Evolutionary conservation across 1,139 yeast genomes (phyloP), one percentile per base, ranked within the genome.

Genomic region (Suhomyces bokatorum): DNA sequence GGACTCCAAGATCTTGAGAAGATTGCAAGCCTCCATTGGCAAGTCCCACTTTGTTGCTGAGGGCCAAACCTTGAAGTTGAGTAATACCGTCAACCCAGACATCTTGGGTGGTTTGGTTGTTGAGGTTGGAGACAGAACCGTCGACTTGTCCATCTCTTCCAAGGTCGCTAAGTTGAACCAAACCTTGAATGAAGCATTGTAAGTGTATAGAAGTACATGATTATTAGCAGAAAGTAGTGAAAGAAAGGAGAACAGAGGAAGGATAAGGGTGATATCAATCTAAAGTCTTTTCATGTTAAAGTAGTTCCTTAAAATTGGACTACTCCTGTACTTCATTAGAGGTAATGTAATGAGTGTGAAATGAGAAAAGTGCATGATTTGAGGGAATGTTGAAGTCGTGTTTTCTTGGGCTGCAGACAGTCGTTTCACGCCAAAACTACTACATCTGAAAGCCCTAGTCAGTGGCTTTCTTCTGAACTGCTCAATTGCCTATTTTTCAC

Each of bases 81-180:
- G 82, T 58, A 93, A 90, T 78, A 78, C 77, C 55, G 86, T 93
- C 54, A 82, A 88, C 76, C 89, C 96, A 54, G 96, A 87, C 54
- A 87, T 93, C 63, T 80, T 88, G 66, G 99, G 99, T 64, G 99
- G 99, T 62, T 81, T 93, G 68, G 75, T 95, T 58, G 97, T 93
- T 50, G 97, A 91, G 72, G 91, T 93, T 60, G 97, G 95, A 65
- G 99, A 93, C 77, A 88, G 86, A 71, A 91, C 98, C 53, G 96
- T 90, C 59, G 99, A 93, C 71, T 81, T 93, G 69, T 86, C 96
- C 49, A 83, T 93, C 59, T 78, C 93, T 50, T 72, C 88, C 64
- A 90, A 85, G 80, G 83, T 93, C 65, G 78, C 87, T 67, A 88
- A 81, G 75, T 85, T 91, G 74, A 93, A 95, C 85, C 83, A 87